These are phyloP conservation scores for Malus sylvestris DNA, from an alignment of 306 rosid species.

Conservation along the genomic window DNA sequence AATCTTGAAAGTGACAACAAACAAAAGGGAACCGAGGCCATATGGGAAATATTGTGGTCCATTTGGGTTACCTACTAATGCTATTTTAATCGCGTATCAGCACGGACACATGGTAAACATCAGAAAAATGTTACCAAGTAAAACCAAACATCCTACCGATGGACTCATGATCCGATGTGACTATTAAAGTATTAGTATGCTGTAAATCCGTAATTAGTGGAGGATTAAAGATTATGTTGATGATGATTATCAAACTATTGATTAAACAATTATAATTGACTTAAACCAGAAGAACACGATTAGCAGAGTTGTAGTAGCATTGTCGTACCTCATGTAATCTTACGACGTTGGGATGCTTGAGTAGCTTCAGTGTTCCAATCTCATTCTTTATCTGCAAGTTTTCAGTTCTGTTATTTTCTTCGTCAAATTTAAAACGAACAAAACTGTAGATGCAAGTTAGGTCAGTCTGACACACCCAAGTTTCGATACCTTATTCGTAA, in stretches of 20 bases:
- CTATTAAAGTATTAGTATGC: not conserved
- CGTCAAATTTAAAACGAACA: not conserved
- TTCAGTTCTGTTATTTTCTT: not conserved
- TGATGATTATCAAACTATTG: not conserved
- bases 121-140: not conserved
- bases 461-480: rapidly evolving
- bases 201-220: not conserved
- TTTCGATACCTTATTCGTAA: too few species aligned
- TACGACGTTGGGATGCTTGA: conserved; percentile 79
- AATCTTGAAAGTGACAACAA: not conserved
- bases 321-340: conserved; percentile 64
- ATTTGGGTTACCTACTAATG: not conserved
- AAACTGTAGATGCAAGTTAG: too few species aligned
- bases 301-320: not conserved
- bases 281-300: not conserved
- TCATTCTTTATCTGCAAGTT: conserved; percentile 84
- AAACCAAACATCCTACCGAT: not conserved
- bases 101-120: too few species aligned
- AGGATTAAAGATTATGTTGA: not conserved
- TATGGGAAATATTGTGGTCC: not conserved
- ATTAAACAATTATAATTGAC: not conserved
- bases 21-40: too few species aligned
- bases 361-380: conserved; percentile 71
- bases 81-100: too few species aligned
- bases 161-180: not conserved